Base-by-base conservation (phyloP, 2,329 filamentous ascomycete species). In the Trichophyton equinum region DNA sequence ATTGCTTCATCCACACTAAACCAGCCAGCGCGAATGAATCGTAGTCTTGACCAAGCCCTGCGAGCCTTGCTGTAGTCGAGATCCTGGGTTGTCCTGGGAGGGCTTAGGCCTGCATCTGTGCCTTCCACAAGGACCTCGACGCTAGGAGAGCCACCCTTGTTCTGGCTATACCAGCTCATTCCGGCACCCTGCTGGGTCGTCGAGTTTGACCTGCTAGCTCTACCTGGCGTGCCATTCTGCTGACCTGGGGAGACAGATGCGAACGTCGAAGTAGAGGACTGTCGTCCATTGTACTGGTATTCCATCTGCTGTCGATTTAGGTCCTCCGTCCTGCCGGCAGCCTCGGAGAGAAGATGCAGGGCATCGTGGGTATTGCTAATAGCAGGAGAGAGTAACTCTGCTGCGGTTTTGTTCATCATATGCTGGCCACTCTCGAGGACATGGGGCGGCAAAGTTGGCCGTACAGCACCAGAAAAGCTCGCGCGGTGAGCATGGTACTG, bases 11-110 rank as follows among this genome's bases (percentile, higher is more conserved):
- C 85, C 0, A 92, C 88, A 0, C 91, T 95, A 72, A 99, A 94
- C 92, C 92, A 97, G 8, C 94, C 94, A 7, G 91, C 91, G 60
- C 91, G 85, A n/a, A 97, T 92, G 71, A 97, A 97, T 49, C 91
- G 86, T 72, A 96, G 91, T 64, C 90, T 81, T 1, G 86, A 85
- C 94, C 94, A 99, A n/a, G 90, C 87, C 68, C 84, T 85, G 62
- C 96, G 76, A 0, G 91, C 91, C 62, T 88, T 83, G 47, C 81
- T 76, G 66, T 71, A 74, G 33, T 74, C 72, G 2, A 72, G 66
- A 62, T 77, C 73, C 53, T 71, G 69, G 3, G 65, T 60, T 42
- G 69, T 68, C 38, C 61, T 63, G 36, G 62, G 62, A 40, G 61
- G 63, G 18, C 62, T 63, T 11, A 60, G 44, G 18, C 59, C 60